These are phyloP conservation scores for Myriosclerotinia duriaeana DNA, from an alignment of 2,329 filamentous ascomycete genomes.

Conservation along the genomic window DNA sequence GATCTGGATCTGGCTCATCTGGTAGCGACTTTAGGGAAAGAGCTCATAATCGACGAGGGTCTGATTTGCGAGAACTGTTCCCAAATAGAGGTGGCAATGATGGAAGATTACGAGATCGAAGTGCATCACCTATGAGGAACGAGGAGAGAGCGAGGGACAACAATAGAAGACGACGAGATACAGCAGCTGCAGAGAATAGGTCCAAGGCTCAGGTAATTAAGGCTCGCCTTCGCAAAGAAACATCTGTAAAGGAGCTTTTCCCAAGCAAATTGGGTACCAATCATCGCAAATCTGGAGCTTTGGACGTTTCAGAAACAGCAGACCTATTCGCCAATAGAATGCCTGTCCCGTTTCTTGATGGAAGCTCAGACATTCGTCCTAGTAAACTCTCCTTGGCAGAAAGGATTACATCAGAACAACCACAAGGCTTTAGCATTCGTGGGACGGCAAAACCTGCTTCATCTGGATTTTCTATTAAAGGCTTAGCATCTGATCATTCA, in stretches of 20 bases:
- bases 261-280: conserved; percentile 47
- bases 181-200: conserved; percentile 43
- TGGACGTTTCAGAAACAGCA: conserved; percentile 54
- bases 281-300: conserved; percentile 50
- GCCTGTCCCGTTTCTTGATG: conserved; percentile 51
- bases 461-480: conserved; percentile 65
- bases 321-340: conserved; percentile 52
- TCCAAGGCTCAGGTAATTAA: conserved; percentile 49
- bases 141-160: conserved; percentile 43
- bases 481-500: conserved; percentile 56
- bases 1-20: conserved; percentile 36
- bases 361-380: conserved; percentile 39
- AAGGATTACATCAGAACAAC: conserved; percentile 36
- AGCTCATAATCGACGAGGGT: conserved; percentile 19
- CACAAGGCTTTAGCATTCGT: conserved; percentile 56
- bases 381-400: conserved; percentile 29
- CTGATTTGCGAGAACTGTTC: conserved; percentile 60
- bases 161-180: conserved; percentile 34
- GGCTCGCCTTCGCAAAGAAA: conserved; percentile 34
- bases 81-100: conserved; percentile 42
- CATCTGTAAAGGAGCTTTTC: conserved; percentile 52
- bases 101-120: conserved; percentile 40
- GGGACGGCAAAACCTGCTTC: conserved; percentile 52
- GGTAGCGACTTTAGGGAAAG: conserved; percentile 38
- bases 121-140: conserved; percentile 40